Evolutionary conservation across 257 asterid species (phyloP), one percentile per base, ranked within the genome.

Genomic region (Apocynum venetum): DNA sequence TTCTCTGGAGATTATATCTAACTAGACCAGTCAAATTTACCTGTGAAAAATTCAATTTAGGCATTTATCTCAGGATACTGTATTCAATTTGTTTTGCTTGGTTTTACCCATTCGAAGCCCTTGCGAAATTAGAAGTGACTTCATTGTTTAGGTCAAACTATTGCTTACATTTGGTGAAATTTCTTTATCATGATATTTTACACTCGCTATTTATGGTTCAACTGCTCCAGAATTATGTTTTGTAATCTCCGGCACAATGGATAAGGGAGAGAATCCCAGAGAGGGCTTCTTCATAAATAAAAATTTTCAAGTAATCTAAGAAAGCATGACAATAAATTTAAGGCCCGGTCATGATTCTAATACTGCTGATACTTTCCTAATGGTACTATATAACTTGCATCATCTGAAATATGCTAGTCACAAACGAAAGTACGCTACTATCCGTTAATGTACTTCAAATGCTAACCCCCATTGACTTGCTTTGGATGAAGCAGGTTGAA

Each of bases 401-500:
- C 10, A 20, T 46, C 7, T 10, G 57, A 38, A 17, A 48, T 17
- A 3, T 1, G 8, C 25, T 10, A 8, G 4, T 59, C 41, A n/a
- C 38, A 61, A 55, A 4, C 38, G 12, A 31, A 44, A 12, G 3
- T 9, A 25, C 15, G 25, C 41, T 60, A 35, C 25, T 48, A 13
- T 55, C 4, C 14, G 2, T 48, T 35, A 8, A 20, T 76, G 46
- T 8, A 17, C 20, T 66, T 47, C 19, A 2, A 40, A 57, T 36
- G 56, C 69, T 74, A 25, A 57, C 44, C 17, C 4, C 44, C 38
- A 31, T 31, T 44, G 0, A 5, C 66, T 44, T 55, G 56, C 55
- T 46, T 69, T 6, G 53, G 40, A 20, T 51, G 6, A 31, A 78
- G 41, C 80, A 82, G 85, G 82, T 78, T 59, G 82, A 61, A 61